A percentile compares a stretch with the other conserved stretches of the same genome.
phyloP scores from a whole-genome alignment of 345 rosid genomes.

The Acer saccharum region DNA sequence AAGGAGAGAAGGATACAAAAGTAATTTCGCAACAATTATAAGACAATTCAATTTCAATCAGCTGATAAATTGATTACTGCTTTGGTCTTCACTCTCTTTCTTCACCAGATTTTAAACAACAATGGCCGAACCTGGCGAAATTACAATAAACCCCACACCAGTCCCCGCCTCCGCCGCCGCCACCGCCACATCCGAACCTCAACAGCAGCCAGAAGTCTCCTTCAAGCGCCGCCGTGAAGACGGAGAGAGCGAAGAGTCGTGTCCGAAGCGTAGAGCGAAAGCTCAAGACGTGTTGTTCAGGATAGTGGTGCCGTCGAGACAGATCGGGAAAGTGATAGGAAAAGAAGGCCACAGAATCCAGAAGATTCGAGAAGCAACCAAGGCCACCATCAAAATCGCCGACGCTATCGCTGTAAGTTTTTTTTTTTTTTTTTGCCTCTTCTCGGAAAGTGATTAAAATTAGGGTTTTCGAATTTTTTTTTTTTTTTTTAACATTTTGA shows the following conservation, averaged over 20 bases:
- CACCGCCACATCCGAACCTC: background rate
- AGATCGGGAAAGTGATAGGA: conserved; percentile 77
- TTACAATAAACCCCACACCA: conserved; percentile 8
- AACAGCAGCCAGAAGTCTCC: background rate
- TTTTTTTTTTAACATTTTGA: too few species aligned
- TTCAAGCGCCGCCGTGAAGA: conserved; percentile 57
- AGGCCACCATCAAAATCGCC: conserved; percentile 67
- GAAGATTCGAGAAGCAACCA: conserved; percentile 73
- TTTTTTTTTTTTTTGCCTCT: too few species aligned
- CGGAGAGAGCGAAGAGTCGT: conserved; percentile 32
- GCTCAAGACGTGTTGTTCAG: conserved; percentile 58
- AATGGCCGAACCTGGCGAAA: conserved; percentile 32
- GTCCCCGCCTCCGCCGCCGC: conserved; percentile 17
- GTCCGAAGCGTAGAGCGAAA: conserved; percentile 44
- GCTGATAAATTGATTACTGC: too few species aligned
- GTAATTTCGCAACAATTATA: background rate
- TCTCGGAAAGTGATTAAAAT: background rate
- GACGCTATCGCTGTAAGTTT: conserved; percentile 54
- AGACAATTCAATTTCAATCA: too few species aligned
- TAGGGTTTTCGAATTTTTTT: background rate
- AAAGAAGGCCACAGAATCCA: conserved; percentile 64
- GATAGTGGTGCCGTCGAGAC: conserved; percentile 59
- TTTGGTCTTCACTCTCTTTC: conserved; percentile 10
- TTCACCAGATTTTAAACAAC: background rate
- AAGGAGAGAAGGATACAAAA: conserved; percentile 7